phyloP scores from a whole-genome alignment of 345 rosid species.

The Gossypium stocksii region DNA sequence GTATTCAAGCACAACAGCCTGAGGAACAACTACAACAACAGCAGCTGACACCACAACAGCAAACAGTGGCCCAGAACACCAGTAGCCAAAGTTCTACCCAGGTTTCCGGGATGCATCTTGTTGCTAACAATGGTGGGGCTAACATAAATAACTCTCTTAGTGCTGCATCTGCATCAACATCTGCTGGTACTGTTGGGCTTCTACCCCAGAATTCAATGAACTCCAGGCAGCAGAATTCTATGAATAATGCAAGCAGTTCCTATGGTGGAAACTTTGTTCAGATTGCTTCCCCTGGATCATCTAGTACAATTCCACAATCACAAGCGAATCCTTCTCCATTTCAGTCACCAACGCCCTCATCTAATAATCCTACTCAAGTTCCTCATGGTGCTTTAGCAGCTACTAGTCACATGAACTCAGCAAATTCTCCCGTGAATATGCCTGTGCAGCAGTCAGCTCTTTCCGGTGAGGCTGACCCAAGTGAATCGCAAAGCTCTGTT shows the following conservation, averaged over 20 bases:
- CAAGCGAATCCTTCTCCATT: constrained; percentile 63
- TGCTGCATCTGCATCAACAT: constrained; percentile 52
- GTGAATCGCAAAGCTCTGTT: constrained; percentile 71
- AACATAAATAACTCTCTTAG: constrained; percentile 53
- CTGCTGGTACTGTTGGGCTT: constrained; percentile 75
- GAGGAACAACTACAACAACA: constrained; percentile 46
- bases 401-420: constrained; percentile 49
- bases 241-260: constrained; percentile 67
- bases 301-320: constrained; percentile 57
- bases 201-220: constrained; percentile 91
- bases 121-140: constrained; percentile 47
- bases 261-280: constrained; percentile 75
- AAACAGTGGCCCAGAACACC: constrained; percentile 41
- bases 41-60: constrained; percentile 45
- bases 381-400: constrained; percentile 48
- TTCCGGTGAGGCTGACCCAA: constrained; percentile 52
- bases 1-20: constrained; percentile 54
- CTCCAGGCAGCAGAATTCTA: constrained; percentile 65
- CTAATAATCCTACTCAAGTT: constrained; percentile 51
- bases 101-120: constrained; percentile 39
- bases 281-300: constrained; percentile 75
- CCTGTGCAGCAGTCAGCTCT: constrained; percentile 56
- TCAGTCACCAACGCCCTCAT: constrained; percentile 67
- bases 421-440: constrained; percentile 55
- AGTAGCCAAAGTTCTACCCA: constrained; percentile 54